Evolutionary conservation across 164 flowering plant genomes (phyloP), one percentile per base, ranked within the genome.

Genomic region (Malania oleifera): DNA sequence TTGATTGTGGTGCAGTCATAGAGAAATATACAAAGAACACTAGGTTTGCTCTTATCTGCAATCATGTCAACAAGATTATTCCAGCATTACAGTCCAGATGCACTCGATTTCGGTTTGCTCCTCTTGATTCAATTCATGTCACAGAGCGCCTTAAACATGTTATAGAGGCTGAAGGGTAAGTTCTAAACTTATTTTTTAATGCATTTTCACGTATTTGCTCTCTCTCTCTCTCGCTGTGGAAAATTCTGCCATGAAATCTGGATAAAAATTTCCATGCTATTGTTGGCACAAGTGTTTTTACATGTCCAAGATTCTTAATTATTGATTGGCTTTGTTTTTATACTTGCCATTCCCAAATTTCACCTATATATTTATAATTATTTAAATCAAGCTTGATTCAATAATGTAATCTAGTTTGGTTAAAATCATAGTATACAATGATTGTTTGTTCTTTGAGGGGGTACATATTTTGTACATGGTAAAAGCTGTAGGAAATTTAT

Each of bases 61-160:
- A 93, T 67, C 82, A 93, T 62, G 98, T 93, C 62, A 93, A 93
- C 84, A 93, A 93, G 82, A 78, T 90, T 47, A 93, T 93, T 66
- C 96, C 97, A 27, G 99, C 99, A 19, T 68, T 93, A 49, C 99
- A 90, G 57, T 93, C 99, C 51, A 82, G 99, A 79, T 93, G 99
- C 57, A 93, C 97, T 28, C 87, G 97, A 51, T 93, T 93, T 66
- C 82, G 97, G 14, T 93, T 93, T 82, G 92, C 99, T 49, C 97
- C 99, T 50, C 95, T 93, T 67, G 87, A 88, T 70, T 70, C 83
- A 37, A 31, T 69, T 57, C 86, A 86, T 60, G 89, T 93, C 65
- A 69, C 75, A 20, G 95, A 90, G 45, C 83, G 99, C 46, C 89
- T 90, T 67, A 89, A 76, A 66, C 77, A 84, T 74, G 92, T 90